Evolutionary conservation across 2,329 filamentous ascomycete genomes (phyloP).

Genomic region (Trichophyton benhamiae): DNA sequence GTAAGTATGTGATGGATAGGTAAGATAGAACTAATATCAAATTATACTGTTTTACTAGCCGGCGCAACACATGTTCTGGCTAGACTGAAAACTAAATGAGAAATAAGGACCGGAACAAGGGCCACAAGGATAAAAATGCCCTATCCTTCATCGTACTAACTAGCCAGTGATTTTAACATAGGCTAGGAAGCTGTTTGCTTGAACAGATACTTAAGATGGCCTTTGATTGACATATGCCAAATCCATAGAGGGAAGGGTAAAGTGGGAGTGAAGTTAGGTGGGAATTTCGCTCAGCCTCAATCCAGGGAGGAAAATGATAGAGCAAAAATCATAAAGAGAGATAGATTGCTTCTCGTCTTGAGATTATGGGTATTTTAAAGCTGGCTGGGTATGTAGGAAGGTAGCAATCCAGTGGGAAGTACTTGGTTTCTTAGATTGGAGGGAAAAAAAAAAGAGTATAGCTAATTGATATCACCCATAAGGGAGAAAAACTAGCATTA

Average conservation of each 20-base stretch:
- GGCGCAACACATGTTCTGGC: too few species aligned
- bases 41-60: not conserved
- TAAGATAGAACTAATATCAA: not conserved
- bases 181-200: not conserved
- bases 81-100: too few species aligned
- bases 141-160: not conserved
- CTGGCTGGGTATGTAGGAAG: not conserved
- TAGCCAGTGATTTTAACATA: not conserved
- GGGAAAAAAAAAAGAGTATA: not conserved
- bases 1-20: too few species aligned
- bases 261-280: too few species aligned
- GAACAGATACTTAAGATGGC: not conserved
- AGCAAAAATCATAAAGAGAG: not conserved
- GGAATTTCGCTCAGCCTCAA: not conserved
- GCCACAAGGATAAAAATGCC: not conserved
- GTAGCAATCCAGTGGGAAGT: not conserved
- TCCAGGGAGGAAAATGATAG: not conserved
- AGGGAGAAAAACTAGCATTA: not conserved
- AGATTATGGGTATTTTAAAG: not conserved
- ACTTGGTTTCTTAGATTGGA: not conserved
- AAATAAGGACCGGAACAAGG: not conserved
- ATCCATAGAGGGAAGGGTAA: not conserved
- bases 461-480: not conserved
- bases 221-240: not conserved
- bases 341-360: not conserved